phyloP scores from a whole-genome alignment of 75 land plant species.

The Azolla pinnata region DNA sequence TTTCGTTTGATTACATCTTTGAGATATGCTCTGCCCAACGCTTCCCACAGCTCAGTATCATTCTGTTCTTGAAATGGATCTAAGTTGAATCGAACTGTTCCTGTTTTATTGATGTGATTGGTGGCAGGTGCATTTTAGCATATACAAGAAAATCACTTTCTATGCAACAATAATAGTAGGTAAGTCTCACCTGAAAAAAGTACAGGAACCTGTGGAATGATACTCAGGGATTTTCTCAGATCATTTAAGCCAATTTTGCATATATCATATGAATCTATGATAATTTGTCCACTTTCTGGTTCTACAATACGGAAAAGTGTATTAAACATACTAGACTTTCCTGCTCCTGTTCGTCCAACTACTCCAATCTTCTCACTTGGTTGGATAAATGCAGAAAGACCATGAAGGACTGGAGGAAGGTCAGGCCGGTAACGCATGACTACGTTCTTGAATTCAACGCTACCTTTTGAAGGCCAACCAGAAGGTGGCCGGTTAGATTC shows the following conservation, averaged over 20 bases:
- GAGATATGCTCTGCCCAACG: slow-evolving; percentile 85
- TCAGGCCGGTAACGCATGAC: slow-evolving; percentile 80
- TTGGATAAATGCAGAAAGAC: slow-evolving; percentile 55
- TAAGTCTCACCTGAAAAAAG: slow-evolving; percentile 72
- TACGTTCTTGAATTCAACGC: slow-evolving; percentile 66
- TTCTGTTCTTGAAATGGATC: slow-evolving; percentile 93
- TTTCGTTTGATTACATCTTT: slow-evolving; percentile 85
- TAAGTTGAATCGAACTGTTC: slow-evolving; percentile 84
- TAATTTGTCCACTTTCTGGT: slow-evolving; percentile 65
- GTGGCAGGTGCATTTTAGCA: no score
- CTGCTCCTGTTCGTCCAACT: slow-evolving; percentile 96
- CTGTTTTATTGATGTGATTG: slow-evolving; percentile 14
- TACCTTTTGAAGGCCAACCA: slow-evolving; percentile 86
- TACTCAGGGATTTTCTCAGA: slow-evolving; percentile 68
- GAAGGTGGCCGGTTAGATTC: slow-evolving; percentile 80
- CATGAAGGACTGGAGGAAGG: slow-evolving; percentile 82
- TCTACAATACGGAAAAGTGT: slow-evolving; percentile 90
- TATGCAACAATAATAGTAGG: no score
- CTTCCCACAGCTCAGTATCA: slow-evolving; percentile 93
- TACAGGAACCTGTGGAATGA: slow-evolving; percentile 92
- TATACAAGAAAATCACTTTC: no score
- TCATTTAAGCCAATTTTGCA: slow-evolving; percentile 65
- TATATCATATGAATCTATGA: slow-evolving; percentile 76
- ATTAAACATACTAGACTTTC: slow-evolving; percentile 97
- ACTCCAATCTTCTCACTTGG: slow-evolving; percentile 80